phyloP scores from a whole-genome alignment of 2,329 filamentous ascomycete species.

The Sporothrix pallida region DNA sequence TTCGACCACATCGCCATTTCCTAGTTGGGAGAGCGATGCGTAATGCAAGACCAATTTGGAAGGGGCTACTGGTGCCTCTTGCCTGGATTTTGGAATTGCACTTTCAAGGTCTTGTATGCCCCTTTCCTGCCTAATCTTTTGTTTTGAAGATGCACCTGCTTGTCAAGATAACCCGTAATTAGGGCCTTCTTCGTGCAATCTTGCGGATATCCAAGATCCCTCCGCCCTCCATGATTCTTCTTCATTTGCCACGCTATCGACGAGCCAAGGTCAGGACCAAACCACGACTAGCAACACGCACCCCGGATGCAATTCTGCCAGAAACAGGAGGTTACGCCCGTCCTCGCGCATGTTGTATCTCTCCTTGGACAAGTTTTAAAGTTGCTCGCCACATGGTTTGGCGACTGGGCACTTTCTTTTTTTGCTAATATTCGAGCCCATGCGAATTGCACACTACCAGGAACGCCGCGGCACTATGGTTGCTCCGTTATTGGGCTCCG shows the following conservation, averaged over 20 bases:
- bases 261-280: neutral
- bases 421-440: conserved; percentile 6
- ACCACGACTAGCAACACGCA: neutral
- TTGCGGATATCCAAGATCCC: neutral
- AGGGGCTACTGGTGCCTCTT: neutral
- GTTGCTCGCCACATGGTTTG: conserved; percentile 12
- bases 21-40: conserved; percentile 21
- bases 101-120: neutral
- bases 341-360: conserved; percentile 13
- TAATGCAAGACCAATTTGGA: neutral
- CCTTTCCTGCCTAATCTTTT: neutral
- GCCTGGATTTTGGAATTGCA: conserved; percentile 9
- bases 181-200: neutral
- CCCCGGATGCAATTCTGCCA: conserved; percentile 12
- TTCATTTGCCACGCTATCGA: neutral
- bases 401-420: neutral
- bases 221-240: neutral
- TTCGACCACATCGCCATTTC: conserved; percentile 4
- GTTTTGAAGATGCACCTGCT: neutral
- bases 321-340: neutral
- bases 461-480: neutral
- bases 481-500: conserved; percentile 1
- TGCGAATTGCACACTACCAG: neutral
- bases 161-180: neutral
- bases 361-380: conserved; percentile 20